These are phyloP conservation scores for Gloeostereum incarnatum DNA, from an alignment of 768 basidiomycete species.

Conservation along the genomic window DNA sequence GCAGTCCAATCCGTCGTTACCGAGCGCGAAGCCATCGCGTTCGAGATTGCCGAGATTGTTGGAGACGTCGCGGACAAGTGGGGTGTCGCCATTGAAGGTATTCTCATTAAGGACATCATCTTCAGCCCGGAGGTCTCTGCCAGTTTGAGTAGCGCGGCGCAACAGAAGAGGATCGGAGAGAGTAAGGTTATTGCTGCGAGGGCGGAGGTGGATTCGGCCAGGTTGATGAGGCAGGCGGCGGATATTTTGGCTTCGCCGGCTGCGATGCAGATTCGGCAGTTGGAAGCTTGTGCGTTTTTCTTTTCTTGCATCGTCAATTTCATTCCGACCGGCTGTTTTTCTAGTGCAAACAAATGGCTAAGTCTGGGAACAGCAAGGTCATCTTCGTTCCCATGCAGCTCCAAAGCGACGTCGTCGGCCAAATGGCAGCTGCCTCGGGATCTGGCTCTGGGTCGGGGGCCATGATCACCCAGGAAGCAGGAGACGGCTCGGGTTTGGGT, in stretches of 20 bases:
- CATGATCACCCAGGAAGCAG: slow-evolving; percentile 26
- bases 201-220: slow-evolving; percentile 91
- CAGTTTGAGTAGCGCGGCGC: slow-evolving; percentile 89
- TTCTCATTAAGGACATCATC: slow-evolving; percentile 92
- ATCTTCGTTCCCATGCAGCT: slow-evolving; percentile 93
- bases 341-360: slow-evolving; percentile 88
- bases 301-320: slow-evolving; percentile 1
- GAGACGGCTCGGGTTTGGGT: slow-evolving; percentile 26
- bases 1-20: slow-evolving; percentile 95
- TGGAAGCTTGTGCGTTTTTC: slow-evolving; percentile 63
- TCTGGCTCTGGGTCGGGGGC: slow-evolving; percentile 9
- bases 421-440: slow-evolving; percentile 26
- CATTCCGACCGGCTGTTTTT: background rate
- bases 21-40: slow-evolving; percentile 93
- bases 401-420: slow-evolving; percentile 59
- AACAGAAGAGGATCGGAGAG: slow-evolving; percentile 96
- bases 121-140: slow-evolving; percentile 87
- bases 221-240: slow-evolving; percentile 94
- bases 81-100: slow-evolving; percentile 95
- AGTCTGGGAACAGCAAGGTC: slow-evolving; percentile 81
- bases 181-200: slow-evolving; percentile 93
- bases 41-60: slow-evolving; percentile 95
- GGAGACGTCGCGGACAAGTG: slow-evolving; percentile 89
- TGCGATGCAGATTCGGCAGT: slow-evolving; percentile 96
- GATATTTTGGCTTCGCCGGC: slow-evolving; percentile 92